phyloP scores from a whole-genome alignment of 1,284 basidiomycete species.

The Fomitopsis schrenkii region DNA sequence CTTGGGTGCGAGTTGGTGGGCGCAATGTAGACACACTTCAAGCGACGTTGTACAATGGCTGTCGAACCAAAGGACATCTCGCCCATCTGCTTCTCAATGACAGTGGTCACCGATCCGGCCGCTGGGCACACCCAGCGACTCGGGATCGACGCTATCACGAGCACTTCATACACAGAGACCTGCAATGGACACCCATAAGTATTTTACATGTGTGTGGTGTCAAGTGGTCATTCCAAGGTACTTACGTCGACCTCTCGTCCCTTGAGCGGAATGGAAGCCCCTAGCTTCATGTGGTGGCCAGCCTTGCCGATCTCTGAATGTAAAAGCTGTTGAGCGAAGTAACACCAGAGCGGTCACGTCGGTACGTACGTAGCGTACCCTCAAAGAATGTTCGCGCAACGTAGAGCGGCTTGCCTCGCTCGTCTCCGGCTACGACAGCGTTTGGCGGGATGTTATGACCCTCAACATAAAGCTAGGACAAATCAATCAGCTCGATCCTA shows the following conservation, averaged over 20 bases:
- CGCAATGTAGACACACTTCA: background rate
- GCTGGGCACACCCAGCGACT: background rate
- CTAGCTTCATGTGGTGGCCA: background rate
- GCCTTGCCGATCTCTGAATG: background rate
- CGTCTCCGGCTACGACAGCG: background rate
- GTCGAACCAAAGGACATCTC: background rate
- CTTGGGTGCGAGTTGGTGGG: background rate
- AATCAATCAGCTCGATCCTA: background rate
- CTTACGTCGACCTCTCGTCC: background rate
- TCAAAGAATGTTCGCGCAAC: conserved; percentile 1
- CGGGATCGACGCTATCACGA: background rate
- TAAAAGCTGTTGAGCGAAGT: background rate
- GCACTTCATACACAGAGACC: background rate
- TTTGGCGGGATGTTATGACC: background rate
- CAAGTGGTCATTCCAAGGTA: background rate
- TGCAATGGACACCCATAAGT: background rate
- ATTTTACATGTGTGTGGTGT: background rate
- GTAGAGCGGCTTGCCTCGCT: conserved; percentile 2
- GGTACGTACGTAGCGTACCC: background rate
- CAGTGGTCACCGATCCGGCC: background rate
- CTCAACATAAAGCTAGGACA: background rate
- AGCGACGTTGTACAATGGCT: background rate
- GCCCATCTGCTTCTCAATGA: background rate
- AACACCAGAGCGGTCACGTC: background rate
- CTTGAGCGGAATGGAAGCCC: background rate